These are phyloP conservation scores for Emericellopsis cladophorae DNA, from an alignment of 2,329 filamentous ascomycete species.

Conservation along the genomic window DNA sequence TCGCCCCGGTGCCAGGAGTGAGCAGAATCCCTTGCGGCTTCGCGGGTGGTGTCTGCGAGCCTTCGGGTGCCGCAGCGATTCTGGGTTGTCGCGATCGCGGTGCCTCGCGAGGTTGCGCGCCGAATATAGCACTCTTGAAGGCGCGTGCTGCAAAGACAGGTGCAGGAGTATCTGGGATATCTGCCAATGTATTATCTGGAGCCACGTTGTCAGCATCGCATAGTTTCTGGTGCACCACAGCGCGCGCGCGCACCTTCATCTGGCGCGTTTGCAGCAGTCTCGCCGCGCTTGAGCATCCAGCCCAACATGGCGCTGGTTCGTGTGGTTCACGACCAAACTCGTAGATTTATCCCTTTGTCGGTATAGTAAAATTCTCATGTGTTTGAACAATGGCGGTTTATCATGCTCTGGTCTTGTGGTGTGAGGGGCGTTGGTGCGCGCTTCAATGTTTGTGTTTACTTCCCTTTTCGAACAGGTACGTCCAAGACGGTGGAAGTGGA, in stretches of 20 bases:
- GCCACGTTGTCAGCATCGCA: not conserved
- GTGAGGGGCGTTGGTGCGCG: not conserved
- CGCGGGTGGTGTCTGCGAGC: conserved; percentile 32
- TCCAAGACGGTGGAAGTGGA: no score
- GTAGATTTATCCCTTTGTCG: no score
- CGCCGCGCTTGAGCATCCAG: conserved; percentile 41
- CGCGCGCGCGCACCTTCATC: conserved; percentile 15
- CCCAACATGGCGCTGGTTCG: conserved; percentile 33
- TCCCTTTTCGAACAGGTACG: not conserved
- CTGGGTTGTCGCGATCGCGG: conserved; percentile 11
- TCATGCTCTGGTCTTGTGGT: no score
- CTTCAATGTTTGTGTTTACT: not conserved
- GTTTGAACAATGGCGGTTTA: no score
- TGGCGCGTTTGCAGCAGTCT: conserved; percentile 17
- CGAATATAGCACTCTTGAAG: conserved; percentile 51
- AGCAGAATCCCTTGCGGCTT: conserved; percentile 47
- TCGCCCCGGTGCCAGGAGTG: conserved; percentile 49
- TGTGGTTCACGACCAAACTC: no score
- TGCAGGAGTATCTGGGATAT: conserved; percentile 51
- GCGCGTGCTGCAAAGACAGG: conserved; percentile 55
- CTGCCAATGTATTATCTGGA: conserved; percentile 32
- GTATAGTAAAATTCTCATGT: no score
- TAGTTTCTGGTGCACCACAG: not conserved
- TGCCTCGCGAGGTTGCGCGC: conserved; percentile 30
- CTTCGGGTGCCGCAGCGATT: conserved; percentile 10